A percentile compares a stretch with the other conserved stretches of the same genome.
These are phyloP conservation scores for Poa annua DNA, from an alignment of 176 grass and related monocot species.

Conservation along the genomic window DNA sequence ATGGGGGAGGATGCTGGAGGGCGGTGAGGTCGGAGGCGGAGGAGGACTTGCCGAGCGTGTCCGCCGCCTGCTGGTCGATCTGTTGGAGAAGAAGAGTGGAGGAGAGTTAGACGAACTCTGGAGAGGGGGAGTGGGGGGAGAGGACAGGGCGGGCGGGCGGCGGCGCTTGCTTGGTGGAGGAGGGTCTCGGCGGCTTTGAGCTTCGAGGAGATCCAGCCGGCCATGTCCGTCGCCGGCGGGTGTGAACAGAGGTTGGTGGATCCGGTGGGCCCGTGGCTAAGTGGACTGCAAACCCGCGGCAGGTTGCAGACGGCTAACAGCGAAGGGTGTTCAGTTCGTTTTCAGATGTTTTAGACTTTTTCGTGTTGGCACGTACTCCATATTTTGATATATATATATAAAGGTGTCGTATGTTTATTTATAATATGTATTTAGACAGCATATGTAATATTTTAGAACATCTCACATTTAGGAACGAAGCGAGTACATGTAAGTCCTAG, in stretches of 20 bases:
- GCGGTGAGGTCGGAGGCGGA: constrained; percentile 51
- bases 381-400: no score
- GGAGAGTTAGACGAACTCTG: constrained; percentile 34
- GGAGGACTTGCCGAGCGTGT: constrained; percentile 75
- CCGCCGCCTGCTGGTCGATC: constrained; percentile 98
- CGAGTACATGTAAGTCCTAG: no score
- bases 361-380: no score
- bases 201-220: constrained; percentile 97
- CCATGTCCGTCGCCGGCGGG: constrained; percentile 53
- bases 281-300: constrained; percentile 22
- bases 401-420: no score
- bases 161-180: constrained; percentile 77
- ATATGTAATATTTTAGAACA: no score
- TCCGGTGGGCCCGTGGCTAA: not conserved
- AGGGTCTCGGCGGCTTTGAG: constrained; percentile 94
- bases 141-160: not conserved
- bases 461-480: no score
- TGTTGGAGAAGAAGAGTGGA: constrained; percentile 45
- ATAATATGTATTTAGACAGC: no score
- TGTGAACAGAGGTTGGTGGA: constrained; percentile 17
- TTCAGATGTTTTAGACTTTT: no score
- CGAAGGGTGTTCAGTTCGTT: not conserved
- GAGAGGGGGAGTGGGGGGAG: not conserved
- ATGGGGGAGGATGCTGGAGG: constrained; percentile 32
- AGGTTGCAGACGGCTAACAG: no score